Evolutionary conservation across 495 filamentous ascomycete species (phyloP).

Genomic region (Penicillium daleae): DNA sequence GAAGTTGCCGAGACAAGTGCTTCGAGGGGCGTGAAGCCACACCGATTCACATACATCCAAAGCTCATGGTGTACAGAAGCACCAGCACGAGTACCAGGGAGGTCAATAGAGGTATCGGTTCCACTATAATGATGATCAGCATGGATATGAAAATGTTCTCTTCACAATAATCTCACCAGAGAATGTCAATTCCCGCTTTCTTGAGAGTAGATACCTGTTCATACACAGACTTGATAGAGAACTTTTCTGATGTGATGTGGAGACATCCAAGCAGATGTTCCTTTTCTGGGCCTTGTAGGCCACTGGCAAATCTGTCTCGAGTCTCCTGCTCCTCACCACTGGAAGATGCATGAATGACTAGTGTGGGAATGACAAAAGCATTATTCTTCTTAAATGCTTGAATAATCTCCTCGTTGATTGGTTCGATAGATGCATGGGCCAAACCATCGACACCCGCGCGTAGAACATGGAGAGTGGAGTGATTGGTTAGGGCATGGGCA

Average conservation of each 20-base stretch:
- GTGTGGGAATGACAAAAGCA: constrained; percentile 15
- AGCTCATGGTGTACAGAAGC: constrained; percentile 18
- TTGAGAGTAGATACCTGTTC: constrained; percentile 16
- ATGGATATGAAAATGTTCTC: neutral
- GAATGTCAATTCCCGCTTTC: constrained; percentile 15
- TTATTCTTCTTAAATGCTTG: constrained; percentile 21
- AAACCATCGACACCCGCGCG: constrained; percentile 13
- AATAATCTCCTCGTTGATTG: constrained; percentile 13
- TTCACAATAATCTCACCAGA: neutral
- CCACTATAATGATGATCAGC: constrained; percentile 7
- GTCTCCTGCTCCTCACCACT: constrained; percentile 17
- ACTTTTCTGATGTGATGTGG: constrained; percentile 11
- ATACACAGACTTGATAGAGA: constrained; percentile 14
- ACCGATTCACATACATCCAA: constrained; percentile 22
- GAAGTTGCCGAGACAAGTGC: constrained; percentile 17
- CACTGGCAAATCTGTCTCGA: constrained; percentile 9
- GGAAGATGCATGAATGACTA: constrained; percentile 11
- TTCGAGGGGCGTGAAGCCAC: constrained; percentile 16
- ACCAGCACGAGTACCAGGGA: constrained; percentile 15
- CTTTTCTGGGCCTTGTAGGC: constrained; percentile 7
- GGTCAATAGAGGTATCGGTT: constrained; percentile 12
- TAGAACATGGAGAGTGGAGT: constrained; percentile 18
- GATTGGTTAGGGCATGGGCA: constrained; percentile 17
- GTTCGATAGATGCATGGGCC: constrained; percentile 14
- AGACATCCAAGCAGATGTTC: constrained; percentile 18